phyloP scores from a whole-genome alignment of 2,329 filamentous ascomycete species.

The Botrytis paeoniae region DNA sequence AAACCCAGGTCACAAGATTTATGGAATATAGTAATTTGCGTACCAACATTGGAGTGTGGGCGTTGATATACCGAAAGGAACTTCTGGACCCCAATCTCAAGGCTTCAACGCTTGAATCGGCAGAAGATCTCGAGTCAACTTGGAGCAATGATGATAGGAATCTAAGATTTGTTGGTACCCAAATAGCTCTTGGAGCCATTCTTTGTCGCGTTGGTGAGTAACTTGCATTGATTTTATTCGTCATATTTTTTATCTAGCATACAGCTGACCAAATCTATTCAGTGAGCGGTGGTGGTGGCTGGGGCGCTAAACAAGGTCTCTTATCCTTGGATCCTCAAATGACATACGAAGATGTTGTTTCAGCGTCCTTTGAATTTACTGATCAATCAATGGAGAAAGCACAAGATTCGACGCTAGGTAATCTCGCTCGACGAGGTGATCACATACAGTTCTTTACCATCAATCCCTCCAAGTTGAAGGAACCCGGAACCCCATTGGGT shows the following conservation, averaged over 20 bases:
- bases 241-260: slow-evolving; percentile 19
- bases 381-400: slow-evolving; percentile 34
- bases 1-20: slow-evolving; percentile 58
- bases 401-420: slow-evolving; percentile 43
- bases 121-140: neutral
- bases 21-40: slow-evolving; percentile 42
- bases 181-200: slow-evolving; percentile 28
- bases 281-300: slow-evolving; percentile 80
- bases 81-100: slow-evolving; percentile 4
- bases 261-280: slow-evolving; percentile 24
- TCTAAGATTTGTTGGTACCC: slow-evolving; percentile 26
- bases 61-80: slow-evolving; percentile 57
- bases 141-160: slow-evolving; percentile 11
- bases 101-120: neutral
- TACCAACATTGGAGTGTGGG: slow-evolving; percentile 65
- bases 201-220: slow-evolving; percentile 37
- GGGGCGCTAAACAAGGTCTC: slow-evolving; percentile 76
- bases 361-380: slow-evolving; percentile 52
- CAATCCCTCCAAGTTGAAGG: slow-evolving; percentile 18
- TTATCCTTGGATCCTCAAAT: slow-evolving; percentile 73
- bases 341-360: slow-evolving; percentile 47
- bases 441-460: slow-evolving; percentile 64
- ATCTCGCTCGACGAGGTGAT: slow-evolving; percentile 61
- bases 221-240: neutral
- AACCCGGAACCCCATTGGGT: neutral